Base-by-base conservation (phyloP, 495 filamentous ascomycete genomes). In the Achaetomiella virescens region DNA sequence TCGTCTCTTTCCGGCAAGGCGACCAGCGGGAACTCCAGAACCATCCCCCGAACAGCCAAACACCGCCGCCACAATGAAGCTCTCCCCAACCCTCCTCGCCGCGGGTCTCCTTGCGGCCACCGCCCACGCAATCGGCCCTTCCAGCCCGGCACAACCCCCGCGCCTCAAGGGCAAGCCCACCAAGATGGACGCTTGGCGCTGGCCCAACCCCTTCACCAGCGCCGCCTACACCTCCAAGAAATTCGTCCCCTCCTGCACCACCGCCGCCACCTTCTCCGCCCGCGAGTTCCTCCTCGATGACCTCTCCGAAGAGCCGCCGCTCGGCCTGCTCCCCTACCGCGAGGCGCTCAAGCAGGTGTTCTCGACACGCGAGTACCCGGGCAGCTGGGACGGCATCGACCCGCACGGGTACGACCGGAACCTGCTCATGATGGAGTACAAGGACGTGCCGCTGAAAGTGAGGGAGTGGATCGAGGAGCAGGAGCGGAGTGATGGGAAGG, bases 381-480 rank as follows among this genome's bases (percentile, higher is more conserved):
- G 70, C 18, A 57, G 58, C 40, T 72, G 70, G 70, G 66, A 70
- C 42, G 70, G 70, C 43, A 57, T 69, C 27, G 70, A 72, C 54
- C 66, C 64, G 2, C 70, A 72, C 62, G 62, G 62, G 33, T 68
- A 71, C 58, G 68, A 71, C 49, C 63, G 70, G 27, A 51, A 58
- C 22, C 40, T 72, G 47, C 56, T 72, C 24, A 58, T 52, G 51
- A 72, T 72, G 70, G 59, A 59, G 17, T 72, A 72, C 56, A 47
- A 38, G 10, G 55, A 62, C 2, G 35, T 72, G 15, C 70, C 70
- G 20, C 14, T 71, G 21, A 25, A 24, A 18, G 66, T 71, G 51
- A 55, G 66, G 37, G 62, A 68, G 60, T 72, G 70, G 70, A 72
- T 72, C 46, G 70, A 72, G 61, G 61, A 66, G 48, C 62, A 66